phyloP scores from a whole-genome alignment of 2,329 filamentous ascomycete genomes.

The Ophiocordyceps australis region DNA sequence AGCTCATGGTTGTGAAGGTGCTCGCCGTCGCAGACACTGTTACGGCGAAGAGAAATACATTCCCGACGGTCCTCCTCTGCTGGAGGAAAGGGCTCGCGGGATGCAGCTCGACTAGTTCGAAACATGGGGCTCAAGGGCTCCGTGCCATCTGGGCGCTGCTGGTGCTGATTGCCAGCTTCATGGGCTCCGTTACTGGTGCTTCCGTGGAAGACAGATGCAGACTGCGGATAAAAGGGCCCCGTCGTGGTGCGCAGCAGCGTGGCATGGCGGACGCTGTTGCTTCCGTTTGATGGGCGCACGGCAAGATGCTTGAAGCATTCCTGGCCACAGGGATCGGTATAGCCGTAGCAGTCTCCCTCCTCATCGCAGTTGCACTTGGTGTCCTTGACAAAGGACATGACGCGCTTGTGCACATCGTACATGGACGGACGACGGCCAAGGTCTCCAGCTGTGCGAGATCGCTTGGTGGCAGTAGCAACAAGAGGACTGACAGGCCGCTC shows the following conservation, averaged over 20 bases:
- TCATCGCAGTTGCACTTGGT: conserved; percentile 45
- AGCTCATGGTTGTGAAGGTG: conserved; percentile 3
- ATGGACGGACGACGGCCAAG: conserved; percentile 33
- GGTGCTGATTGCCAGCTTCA: too few species aligned
- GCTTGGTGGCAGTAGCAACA: conserved; percentile 6
- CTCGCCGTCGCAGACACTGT: too few species aligned
- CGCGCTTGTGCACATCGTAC: conserved; percentile 31
- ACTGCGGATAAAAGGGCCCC: conserved; percentile 11
- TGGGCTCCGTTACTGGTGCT: conserved; percentile 10
- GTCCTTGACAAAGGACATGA: conserved; percentile 48
- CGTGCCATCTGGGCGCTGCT: too few species aligned
- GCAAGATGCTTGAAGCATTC: conserved; percentile 43
- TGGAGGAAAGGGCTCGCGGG: conserved; percentile 16
- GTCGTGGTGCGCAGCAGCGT: conserved; percentile 23
- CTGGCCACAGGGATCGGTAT: conserved; percentile 46
- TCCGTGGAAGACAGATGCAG: conserved; percentile 9
- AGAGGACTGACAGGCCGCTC: conserved; percentile 9
- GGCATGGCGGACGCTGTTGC: conserved; percentile 14
- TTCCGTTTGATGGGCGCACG: conserved; percentile 16
- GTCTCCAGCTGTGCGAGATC: conserved; percentile 11
- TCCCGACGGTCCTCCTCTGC: conserved; percentile 5
- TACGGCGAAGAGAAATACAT: too few species aligned
- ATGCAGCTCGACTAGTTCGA: conserved; percentile 18
- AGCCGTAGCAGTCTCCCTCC: conserved; percentile 42
- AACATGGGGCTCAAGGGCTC: conserved; percentile 14